Base-by-base conservation (phyloP, 169 alveolate species). In the Haemoproteus tartakovskyi region DNA sequence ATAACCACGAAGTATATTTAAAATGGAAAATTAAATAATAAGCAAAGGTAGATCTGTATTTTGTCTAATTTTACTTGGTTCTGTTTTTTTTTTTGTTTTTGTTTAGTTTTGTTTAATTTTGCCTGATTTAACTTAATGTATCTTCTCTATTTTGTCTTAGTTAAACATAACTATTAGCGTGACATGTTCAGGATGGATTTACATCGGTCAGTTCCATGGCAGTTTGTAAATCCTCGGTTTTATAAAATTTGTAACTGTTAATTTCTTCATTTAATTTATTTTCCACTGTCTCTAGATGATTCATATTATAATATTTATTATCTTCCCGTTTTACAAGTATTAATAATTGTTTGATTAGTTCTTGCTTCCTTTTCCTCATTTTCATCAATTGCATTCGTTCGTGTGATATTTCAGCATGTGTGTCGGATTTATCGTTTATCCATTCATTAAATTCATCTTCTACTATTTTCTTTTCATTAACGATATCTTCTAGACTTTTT, bases 301-400 rank as follows among this genome's bases (percentile, higher is more conserved):
- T 51, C 21, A 67, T 67, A 19, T 67, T 57, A 47, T 52, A 67
- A 59, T 45, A 52, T 46, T 51, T 67, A 46, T 52, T 67, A 18
- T 57, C 41, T 46, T 67, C 82, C 30, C 54, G 67, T 47, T 67
- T 67, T 50, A 52, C 48, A 30, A 67, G 16, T 9, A 67, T 33
- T 40, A 67, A 57, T 21, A 67, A 57, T 52, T 67, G 51, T 16
- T 21, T 37, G 11, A 67, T 22, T 36, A 52, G 70, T 26, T 41
- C 54, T 52, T 67, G 82, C 40, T 70, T 67, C 46, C 27, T 67
- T 43, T 52, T 67, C 38, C 82, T 52, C 48, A 52, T 70, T 19
- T 33, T 52, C 41, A 67, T 41, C 26, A 51, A 59, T 19, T 29
- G 24, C 16, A 56, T 38, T 37, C 82, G 51, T 52, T 67, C 82